Evolutionary conservation across 148 eudicot genomes (phyloP).

Genomic region (Simmondsia chinensis): DNA sequence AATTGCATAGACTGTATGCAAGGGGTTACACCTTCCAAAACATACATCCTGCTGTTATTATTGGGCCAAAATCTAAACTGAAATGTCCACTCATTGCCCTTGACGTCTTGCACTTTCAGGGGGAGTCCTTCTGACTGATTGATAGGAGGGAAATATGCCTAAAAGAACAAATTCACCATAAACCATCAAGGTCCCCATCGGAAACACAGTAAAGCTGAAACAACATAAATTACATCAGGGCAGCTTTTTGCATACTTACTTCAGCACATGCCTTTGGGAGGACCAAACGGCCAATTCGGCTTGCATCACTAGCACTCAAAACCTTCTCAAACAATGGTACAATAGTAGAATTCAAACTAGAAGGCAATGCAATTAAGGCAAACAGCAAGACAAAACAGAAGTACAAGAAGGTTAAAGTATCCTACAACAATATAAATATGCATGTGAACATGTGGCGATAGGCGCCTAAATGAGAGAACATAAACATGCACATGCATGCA

Average conservation of each 20-base stretch:
- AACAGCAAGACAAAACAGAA: too few species aligned
- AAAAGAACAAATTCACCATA: slow-evolving; percentile 14
- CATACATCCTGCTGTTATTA: slow-evolving; percentile 97
- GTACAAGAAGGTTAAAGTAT: not conserved
- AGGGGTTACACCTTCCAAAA: slow-evolving; percentile 95
- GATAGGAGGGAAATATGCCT: slow-evolving; percentile 93
- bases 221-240: not conserved
- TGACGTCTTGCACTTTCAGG: slow-evolving; percentile 76
- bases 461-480: too few species aligned
- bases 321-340: slow-evolving; percentile 93
- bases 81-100: slow-evolving; percentile 97
- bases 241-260: slow-evolving; percentile 33
- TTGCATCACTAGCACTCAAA: slow-evolving; percentile 97
- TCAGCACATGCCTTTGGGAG: slow-evolving; percentile 99
- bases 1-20: slow-evolving; percentile 93
- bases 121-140: slow-evolving; percentile 92
- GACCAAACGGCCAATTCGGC: slow-evolving; percentile 94
- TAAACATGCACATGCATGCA: not conserved
- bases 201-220: not conserved
- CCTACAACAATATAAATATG: too few species aligned
- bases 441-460: too few species aligned
- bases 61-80: slow-evolving; percentile 99
- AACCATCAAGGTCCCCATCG: not conserved
- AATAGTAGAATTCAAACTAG: slow-evolving; percentile 75
- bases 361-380: slow-evolving; percentile 33